Evolutionary conservation across 805 yeast species (phyloP), one percentile per base, ranked within the genome.

Genomic region (Monosporozyma siamensis): DNA sequence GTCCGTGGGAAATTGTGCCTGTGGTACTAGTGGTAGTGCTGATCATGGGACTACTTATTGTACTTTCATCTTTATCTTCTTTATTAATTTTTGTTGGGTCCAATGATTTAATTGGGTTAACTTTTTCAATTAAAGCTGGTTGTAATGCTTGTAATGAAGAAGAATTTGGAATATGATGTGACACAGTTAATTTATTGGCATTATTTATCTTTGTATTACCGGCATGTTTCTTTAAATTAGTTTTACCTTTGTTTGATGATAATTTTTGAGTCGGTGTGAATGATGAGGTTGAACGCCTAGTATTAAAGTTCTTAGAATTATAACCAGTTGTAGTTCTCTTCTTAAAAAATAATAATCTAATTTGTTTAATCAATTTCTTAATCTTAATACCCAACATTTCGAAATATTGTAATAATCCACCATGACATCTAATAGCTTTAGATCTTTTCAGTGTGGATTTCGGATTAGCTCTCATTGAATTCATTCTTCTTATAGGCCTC

Each of bases 341-440:
- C 43, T 49, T 63, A 25, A 51, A 48, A 1, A 65, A 43, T 3
- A 58, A 54, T 7, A 48, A 35, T 40, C 63, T 56, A 55, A 65
- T 49, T 55, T 29, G 32, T 24, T 44, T 58, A 21, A 61, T 37
- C 38, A 46, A 49, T n/a, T 42, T 52, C 27, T 50, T 57, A 18
- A 60, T 48, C 12, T 49, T 52, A 6, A 46, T 38, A 12, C 64
- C 66, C 39, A 60, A 26, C 17, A 42, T 39, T 11, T 52, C 51
- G 39, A 66, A 51, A 38, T 55, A 61, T 10, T 62, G 48, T 24
- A 67, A 50, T 49, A 68, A 55, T 12, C 70, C 70, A 36, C 68
- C 64, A 35, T 61, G 59, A 45, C 65, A 65, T 44, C 61, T 61
- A 25, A 67, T 53, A 5, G 70, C 71, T 37, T 62, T 55, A 1